Evolutionary conservation across 768 basidiomycete species (phyloP).

Genomic region (Hemileccinum rubropunctum): DNA sequence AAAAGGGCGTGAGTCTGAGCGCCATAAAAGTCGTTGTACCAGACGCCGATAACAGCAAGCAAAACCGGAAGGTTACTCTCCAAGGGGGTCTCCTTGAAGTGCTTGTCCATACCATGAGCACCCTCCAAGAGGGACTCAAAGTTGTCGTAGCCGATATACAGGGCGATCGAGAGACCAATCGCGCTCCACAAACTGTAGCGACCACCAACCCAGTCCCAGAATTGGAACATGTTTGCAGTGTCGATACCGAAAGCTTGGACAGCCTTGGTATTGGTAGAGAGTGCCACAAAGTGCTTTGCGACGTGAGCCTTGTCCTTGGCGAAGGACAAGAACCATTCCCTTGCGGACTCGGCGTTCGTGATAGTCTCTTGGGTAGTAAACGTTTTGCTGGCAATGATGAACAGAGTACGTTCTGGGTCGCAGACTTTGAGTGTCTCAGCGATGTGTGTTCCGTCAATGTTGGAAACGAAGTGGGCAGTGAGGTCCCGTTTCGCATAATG

Average conservation of each 20-base stretch:
- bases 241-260: slow-evolving; percentile 94
- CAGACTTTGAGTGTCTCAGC: slow-evolving; percentile 80
- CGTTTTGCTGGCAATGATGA: slow-evolving; percentile 98
- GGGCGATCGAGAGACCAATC: slow-evolving; percentile 91
- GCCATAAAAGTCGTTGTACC: slow-evolving; percentile 99
- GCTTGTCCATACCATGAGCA: slow-evolving; percentile 97
- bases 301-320: slow-evolving; percentile 90
- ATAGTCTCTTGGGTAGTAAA: slow-evolving; percentile 99
- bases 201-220: slow-evolving; percentile 99
- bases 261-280: slow-evolving; percentile 93
- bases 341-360: slow-evolving; percentile 93
- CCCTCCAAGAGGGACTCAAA: slow-evolving; percentile 88
- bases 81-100: slow-evolving; percentile 86
- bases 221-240: slow-evolving; percentile 94
- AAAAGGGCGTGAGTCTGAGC: slow-evolving; percentile 93
- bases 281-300: slow-evolving; percentile 98
- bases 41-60: slow-evolving; percentile 85
- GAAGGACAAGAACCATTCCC: slow-evolving; percentile 86
- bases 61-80: slow-evolving; percentile 92
- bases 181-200: slow-evolving; percentile 98
- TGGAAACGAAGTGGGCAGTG: slow-evolving; percentile 86
- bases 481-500: slow-evolving; percentile 88
- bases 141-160: slow-evolving; percentile 92
- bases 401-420: slow-evolving; percentile 90
- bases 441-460: slow-evolving; percentile 98